Base-by-base conservation (phyloP, 495 filamentous ascomycete species). In the Hypoxylon perforatum region DNA sequence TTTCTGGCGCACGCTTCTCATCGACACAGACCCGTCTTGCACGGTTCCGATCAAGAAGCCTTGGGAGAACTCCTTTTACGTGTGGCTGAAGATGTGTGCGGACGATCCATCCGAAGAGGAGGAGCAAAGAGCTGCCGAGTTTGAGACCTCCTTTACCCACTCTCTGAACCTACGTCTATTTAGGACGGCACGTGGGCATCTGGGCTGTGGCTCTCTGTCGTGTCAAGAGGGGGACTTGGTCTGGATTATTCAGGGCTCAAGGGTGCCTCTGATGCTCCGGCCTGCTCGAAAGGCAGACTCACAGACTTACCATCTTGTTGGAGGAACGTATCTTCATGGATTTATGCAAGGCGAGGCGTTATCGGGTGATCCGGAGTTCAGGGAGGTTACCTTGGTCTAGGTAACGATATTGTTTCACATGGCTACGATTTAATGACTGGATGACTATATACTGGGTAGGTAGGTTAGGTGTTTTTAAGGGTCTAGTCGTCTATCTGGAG, bases 331-430 rank as follows among this genome's bases (percentile, higher is more conserved):
- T 41, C 51, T 69, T 15, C 66, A 69, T 30, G 56, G 66, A 11
- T 69, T 69, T 23, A 69, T 69, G 66, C 66, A 69, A 33, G 66
- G 66, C 1, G 66, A 69, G 45, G 66, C 66, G 14, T 53, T 65
- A 36, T 2, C 11, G 6, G 48, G 51, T 0, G 60, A 46, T 0
- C 51, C n/a, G 17, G 44, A 65, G 44, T 61, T 50, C n/a, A 22
- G 22, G 6, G 51, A 60, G 18, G 23, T 69, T 18, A 28, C 19
- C 39, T 53, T 69, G 50, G 30, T 61, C 11, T 69, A 65, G 54
- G 30, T 58, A 45, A 10, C 25, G n/a, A 21, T 15, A 33, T 46
- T 19, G 14, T 49, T 9, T 35, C 33, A 51, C 14, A 25, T 15
- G 2, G 17, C 51, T 38, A 64, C n/a, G 61, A 57, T 57, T 9